These are phyloP conservation scores for Hawksworthiomyces lignivorus DNA, from an alignment of 2,329 filamentous ascomycete species.

Conservation along the genomic window DNA sequence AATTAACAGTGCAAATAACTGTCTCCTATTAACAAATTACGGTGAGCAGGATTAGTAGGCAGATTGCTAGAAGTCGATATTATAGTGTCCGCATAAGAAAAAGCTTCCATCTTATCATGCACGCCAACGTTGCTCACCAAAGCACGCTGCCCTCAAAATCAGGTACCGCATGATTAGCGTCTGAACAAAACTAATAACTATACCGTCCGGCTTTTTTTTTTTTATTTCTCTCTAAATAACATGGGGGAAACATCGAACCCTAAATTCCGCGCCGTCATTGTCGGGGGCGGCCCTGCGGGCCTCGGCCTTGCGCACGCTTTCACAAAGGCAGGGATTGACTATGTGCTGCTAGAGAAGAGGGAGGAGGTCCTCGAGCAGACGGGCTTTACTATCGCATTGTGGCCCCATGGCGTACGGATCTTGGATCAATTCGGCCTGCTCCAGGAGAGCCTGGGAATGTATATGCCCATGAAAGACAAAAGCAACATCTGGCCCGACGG, in stretches of 20 bases:
- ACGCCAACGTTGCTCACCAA: too few relatives aligned
- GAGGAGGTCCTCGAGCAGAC: neutral
- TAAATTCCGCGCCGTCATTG: constrained; percentile 1
- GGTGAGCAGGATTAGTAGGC: too few relatives aligned
- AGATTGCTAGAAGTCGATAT: too few relatives aligned
- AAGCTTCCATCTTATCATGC: too few relatives aligned
- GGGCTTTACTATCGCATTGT: constrained; percentile 16
- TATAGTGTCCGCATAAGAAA: too few relatives aligned
- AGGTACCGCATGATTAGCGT: too few relatives aligned
- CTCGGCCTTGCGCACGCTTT: constrained; percentile 18
- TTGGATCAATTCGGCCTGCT: constrained; percentile 22
- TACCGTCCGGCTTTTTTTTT: too few relatives aligned
- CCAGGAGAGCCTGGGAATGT: constrained; percentile 13
- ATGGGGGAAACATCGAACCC: neutral
- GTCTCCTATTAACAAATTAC: too few relatives aligned
- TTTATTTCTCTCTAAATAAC: too few relatives aligned
- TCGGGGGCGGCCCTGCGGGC: constrained; percentile 1
- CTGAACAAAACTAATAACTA: too few relatives aligned
- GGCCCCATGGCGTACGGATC: constrained; percentile 20
- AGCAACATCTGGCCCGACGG: constrained; percentile 14
- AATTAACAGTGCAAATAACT: too few relatives aligned
- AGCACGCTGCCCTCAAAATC: too few relatives aligned
- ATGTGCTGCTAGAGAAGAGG: constrained; percentile 22
- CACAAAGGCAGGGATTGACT: constrained; percentile 20
- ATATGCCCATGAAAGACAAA: constrained; percentile 14